Evolutionary conservation across 176 grass and related monocot species (phyloP), one percentile per base, ranked within the genome.

Genomic region (Carex littledalei): DNA sequence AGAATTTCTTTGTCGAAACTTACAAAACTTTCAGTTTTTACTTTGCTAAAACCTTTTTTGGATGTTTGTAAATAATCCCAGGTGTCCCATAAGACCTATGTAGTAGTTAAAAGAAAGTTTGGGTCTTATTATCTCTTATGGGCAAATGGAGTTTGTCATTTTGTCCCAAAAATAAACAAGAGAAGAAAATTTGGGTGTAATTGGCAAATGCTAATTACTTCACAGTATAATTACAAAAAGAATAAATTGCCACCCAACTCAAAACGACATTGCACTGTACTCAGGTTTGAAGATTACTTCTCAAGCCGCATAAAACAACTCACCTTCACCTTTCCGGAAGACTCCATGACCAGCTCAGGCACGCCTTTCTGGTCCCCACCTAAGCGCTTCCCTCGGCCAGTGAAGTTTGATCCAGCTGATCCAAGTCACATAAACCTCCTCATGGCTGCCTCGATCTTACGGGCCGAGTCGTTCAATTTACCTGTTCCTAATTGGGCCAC

Each of bases 201-300:
- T 72, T 72, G 68, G 7, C 37, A 34, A 57, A 35, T 35, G 22
- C 45, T 76, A 78, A 18, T 78, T 31, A 17, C 74, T 78, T 34
- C 14, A 57, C 22, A n/a, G 45, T 78, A 34, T 78, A 57, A 77
- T 57, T 78, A 78, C 14, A 57, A 56, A 78, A 78, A 53, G 5
- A 78, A 29, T 31, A 78, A 76, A 29, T 54, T 53, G 47, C 24
- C 49, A 47, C 47, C 73, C 13, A 32, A 77, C 22, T 77, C 45
- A 53, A 53, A 76, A 78, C 2, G 26, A 78, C 47, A 34, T 57
- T 57, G 26, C 52, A 34, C 17, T 84, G 3, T 83, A 78, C 15
- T 56, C 74, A 97, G 92, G 88, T 97, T 97, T 89, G 94, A 97
- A 74, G 94, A 97, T 87, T 94, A 97, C 89, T 97, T 88, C 74